Conservation (phyloP, 768 basidiomycete species). For the Podaxis pistillaris region DNA sequence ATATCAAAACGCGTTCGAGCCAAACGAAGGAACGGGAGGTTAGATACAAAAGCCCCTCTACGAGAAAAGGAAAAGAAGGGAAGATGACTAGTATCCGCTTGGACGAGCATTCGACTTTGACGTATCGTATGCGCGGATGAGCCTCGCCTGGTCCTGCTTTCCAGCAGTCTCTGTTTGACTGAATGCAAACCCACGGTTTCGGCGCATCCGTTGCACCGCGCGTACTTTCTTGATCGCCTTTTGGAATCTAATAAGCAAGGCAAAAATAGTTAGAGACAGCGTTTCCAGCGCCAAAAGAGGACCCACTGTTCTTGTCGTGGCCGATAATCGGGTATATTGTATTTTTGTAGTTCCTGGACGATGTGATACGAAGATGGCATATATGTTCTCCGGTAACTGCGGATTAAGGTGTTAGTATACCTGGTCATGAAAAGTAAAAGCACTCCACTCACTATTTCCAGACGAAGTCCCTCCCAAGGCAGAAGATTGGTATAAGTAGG, state of each 20-base stretch:
- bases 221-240: constrained; percentile 99
- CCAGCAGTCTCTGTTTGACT: constrained; percentile 89
- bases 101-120: constrained; percentile 71
- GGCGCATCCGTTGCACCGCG: constrained; percentile 96
- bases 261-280: constrained; percentile 2
- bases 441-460: constrained; percentile 89
- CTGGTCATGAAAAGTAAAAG: constrained; percentile 8
- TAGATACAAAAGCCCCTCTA: constrained; percentile 6
- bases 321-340: constrained; percentile 94
- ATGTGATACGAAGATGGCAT: constrained; percentile 93
- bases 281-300: constrained; percentile 3
- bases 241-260: constrained; percentile 66
- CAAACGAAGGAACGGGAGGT: neutral
- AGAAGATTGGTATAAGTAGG: constrained; percentile 79
- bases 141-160: constrained; percentile 81
- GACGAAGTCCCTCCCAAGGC: constrained; percentile 82
- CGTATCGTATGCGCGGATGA: constrained; percentile 88
- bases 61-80: constrained; percentile 5
- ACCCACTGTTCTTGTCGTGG: constrained; percentile 96
- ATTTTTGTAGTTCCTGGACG: constrained; percentile 98
- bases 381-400: constrained; percentile 89
- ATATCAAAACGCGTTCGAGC: neutral
- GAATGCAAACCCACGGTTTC: constrained; percentile 97
- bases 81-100: constrained; percentile 60
- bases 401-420: constrained; percentile 13